Evolutionary conservation across 768 basidiomycete genomes (phyloP).

Genomic region (Boletus rufocinnamomeus): DNA sequence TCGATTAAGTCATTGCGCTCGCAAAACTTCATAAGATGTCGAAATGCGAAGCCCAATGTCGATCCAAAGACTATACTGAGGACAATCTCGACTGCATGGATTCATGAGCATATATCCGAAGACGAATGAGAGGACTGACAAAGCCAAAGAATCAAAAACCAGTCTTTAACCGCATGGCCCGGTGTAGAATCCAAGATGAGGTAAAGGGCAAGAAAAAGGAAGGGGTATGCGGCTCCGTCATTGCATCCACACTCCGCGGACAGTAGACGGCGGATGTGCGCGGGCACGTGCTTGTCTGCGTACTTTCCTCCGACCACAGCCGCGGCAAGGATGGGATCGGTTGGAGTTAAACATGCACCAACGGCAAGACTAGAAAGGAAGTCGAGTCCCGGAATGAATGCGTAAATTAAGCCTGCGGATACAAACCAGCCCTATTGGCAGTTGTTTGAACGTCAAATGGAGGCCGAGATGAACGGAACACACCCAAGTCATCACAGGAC

Average conservation of each 20-base stretch:
- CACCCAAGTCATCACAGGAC: conserved; percentile 84
- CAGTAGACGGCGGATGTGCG: conserved; percentile 68
- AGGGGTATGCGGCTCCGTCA: conserved; percentile 96
- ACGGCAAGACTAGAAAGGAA: conserved; percentile 90
- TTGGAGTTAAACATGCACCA: conserved; percentile 91
- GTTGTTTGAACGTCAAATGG: conserved; percentile 8
- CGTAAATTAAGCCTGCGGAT: conserved; percentile 88
- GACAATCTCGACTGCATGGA: conserved; percentile 66
- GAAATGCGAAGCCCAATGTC: conserved; percentile 72
- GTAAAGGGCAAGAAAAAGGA: conserved; percentile 88
- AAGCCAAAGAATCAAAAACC: conserved; percentile 87
- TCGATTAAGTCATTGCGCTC: conserved; percentile 86
- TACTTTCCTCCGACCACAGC: conserved; percentile 90
- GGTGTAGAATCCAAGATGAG: conserved; percentile 69
- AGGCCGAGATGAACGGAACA: conserved; percentile 31
- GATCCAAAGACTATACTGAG: conserved; percentile 77
- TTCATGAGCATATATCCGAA: conserved; percentile 6
- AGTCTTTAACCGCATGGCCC: conserved; percentile 72
- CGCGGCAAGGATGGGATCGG: conserved; percentile 44
- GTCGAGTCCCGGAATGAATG: conserved; percentile 83
- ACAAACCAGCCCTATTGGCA: conserved; percentile 84
- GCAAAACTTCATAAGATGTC: conserved; percentile 93
- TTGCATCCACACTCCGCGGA: conserved; percentile 88
- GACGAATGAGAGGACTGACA: conserved; percentile 51
- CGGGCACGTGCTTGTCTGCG: conserved; percentile 95